phyloP scores from a whole-genome alignment of 345 rosid genomes.

The Aegle marmelos region DNA sequence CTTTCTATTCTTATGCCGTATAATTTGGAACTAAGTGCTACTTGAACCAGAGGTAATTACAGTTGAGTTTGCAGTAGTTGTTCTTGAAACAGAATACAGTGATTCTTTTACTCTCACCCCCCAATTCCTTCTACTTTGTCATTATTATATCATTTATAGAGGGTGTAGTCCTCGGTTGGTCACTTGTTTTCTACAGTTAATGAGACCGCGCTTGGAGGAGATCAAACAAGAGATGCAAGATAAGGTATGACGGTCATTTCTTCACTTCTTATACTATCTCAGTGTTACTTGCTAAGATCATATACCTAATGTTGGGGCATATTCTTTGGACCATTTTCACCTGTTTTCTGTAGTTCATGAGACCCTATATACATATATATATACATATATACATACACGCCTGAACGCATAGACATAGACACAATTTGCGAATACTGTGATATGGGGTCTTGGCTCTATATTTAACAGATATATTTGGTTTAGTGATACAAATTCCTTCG shows the following conservation, averaged over 20 bases:
- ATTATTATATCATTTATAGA: neutral
- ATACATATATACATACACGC: neutral
- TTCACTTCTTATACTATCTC: neutral
- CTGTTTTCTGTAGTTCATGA: too few species aligned
- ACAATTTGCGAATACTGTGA: neutral
- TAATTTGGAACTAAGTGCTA: neutral
- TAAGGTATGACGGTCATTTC: constrained; percentile 35
- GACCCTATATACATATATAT: too few species aligned
- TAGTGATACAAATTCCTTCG: neutral
- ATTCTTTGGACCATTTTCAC: neutral
- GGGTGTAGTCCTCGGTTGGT: constrained; percentile 10
- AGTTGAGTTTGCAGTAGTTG: neutral
- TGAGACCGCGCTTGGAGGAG: constrained; percentile 67
- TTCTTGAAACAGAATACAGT: neutral
- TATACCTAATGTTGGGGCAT: neutral
- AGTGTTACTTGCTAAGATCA: neutral
- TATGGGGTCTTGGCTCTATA: neutral
- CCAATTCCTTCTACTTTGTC: neutral
- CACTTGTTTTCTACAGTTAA: constrained; percentile 50
- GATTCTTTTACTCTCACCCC: neutral
- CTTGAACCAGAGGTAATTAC: neutral
- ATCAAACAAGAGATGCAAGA: constrained; percentile 52
- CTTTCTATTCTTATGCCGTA: neutral
- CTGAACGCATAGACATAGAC: neutral
- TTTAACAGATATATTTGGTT: neutral